These are phyloP conservation scores for Raffaelea albimanens DNA, from an alignment of 2,329 filamentous ascomycete genomes.

Conservation along the genomic window DNA sequence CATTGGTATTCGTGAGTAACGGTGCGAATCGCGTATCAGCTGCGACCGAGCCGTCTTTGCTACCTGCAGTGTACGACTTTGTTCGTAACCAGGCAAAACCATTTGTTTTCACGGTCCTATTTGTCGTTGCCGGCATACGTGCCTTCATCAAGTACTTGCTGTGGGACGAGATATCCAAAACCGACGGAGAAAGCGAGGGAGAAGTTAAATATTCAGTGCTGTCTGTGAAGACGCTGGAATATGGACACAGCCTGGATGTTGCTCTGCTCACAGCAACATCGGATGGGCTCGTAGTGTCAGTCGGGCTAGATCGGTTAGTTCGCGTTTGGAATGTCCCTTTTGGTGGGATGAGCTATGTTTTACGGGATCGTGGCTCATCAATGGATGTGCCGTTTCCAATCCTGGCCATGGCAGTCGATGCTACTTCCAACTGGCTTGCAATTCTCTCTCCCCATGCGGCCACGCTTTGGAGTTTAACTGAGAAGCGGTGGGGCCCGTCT, in stretches of 20 bases:
- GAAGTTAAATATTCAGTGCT: conserved; percentile 35
- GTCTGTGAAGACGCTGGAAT: conserved; percentile 48
- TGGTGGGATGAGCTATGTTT: conserved; percentile 30
- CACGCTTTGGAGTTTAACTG: conserved; percentile 52
- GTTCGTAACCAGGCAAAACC: conserved; percentile 46
- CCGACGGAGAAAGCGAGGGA: conserved; percentile 33
- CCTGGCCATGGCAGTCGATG: conserved; percentile 54
- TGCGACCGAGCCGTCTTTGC: conserved; percentile 35
- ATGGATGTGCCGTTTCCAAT: conserved; percentile 42
- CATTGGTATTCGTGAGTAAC: conserved; percentile 61
- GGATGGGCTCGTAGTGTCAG: conserved; percentile 57
- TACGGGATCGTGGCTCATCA: conserved; percentile 26
- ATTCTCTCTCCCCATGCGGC: conserved; percentile 51
- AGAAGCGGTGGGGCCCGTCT: conserved; percentile 46
- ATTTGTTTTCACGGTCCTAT: conserved; percentile 54
- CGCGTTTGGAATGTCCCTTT: conserved; percentile 54
- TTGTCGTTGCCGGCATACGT: conserved; percentile 54
- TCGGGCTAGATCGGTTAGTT: conserved; percentile 61
- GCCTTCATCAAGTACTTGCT: conserved; percentile 67
- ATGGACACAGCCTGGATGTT: conserved; percentile 61
- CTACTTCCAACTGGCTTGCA: conserved; percentile 55
- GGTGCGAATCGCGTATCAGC: conserved; percentile 56
- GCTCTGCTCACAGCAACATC: conserved; percentile 53
- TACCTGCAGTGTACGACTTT: conserved; percentile 59
- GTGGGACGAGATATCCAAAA: conserved; percentile 24